These are phyloP conservation scores for Sistotremastrum suecicum DNA, from an alignment of 768 basidiomycete species.

Conservation along the genomic window DNA sequence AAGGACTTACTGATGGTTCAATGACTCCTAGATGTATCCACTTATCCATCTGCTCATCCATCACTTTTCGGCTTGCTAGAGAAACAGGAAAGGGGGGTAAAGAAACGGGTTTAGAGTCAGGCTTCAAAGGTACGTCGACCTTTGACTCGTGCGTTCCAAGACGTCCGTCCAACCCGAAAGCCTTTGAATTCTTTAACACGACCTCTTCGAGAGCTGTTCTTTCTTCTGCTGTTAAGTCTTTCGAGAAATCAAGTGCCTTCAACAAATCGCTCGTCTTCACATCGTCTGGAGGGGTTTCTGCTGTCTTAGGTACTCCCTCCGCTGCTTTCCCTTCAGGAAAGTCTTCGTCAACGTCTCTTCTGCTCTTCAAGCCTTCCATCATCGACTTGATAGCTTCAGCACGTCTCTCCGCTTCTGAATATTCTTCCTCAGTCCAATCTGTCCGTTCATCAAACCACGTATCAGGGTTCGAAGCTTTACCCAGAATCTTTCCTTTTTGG, in stretches of 20 bases:
- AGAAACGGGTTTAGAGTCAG: constrained; percentile 10
- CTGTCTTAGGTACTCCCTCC: constrained; percentile 17
- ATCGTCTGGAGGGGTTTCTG: no score
- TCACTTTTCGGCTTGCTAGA: constrained; percentile 12
- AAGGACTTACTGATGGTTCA: constrained; percentile 26
- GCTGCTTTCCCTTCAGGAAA: constrained; percentile 9
- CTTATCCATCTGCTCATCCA: constrained; percentile 16
- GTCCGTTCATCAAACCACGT: constrained; percentile 3
- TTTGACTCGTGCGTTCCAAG: constrained; percentile 15
- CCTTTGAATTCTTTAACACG: constrained; percentile 8
- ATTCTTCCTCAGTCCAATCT: neutral
- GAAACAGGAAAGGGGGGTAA: constrained; percentile 13
- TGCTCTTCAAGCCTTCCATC: no score
- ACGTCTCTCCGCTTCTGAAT: neutral
- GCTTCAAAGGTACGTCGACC: constrained; percentile 14
- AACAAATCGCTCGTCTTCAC: no score
- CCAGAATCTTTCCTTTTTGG: constrained; percentile 2
- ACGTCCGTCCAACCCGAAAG: constrained; percentile 19
- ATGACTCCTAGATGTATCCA: constrained; percentile 25
- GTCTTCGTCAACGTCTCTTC: no score
- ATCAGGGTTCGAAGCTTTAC: constrained; percentile 1
- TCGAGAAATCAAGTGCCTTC: no score
- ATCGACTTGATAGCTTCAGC: neutral
- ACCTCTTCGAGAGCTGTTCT: constrained; percentile 7
- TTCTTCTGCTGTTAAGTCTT: constrained; percentile 9